Base-by-base conservation (phyloP, 2,329 filamentous ascomycete genomes). In the Phyllosticta citribraziliensis region DNA sequence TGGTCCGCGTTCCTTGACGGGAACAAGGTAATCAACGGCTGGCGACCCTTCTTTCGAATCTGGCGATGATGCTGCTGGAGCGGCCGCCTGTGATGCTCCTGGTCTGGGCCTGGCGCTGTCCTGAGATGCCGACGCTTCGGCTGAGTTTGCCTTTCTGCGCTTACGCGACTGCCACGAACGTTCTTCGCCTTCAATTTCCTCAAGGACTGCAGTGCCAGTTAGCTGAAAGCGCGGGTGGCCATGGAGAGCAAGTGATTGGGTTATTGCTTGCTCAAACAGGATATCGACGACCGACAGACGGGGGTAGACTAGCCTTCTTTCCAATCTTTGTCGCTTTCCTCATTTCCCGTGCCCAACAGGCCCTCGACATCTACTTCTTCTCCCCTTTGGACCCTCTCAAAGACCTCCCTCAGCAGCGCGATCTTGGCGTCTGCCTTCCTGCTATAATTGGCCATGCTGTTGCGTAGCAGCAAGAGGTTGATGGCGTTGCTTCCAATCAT, bases 401-500 rank as follows among this genome's bases (percentile, higher is more conserved):
- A 80, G 0, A 91, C 85, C 69, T 96, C 93, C 50, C 84, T 83
- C 63, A 99, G 74, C 30, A 91, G 70, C 2, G 81, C 82, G 64
- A 99, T 88, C 70, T 89, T 88, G 6, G 89, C 85, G 67, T 96
- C 89, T 5, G 91, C 87, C 66, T 86, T 85, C 57, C 92, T 84
- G 69, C 81, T 84, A 67, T 88, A 92, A 10, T 86, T 84, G 33
- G 82, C 80, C 69, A 86, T 88, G 57, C 92, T 87, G 67, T 88
- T 89, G 68, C 87, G 88, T 68, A 97, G 73, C 40, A 86, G 81
- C 69, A 99, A 87, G 81, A 94, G 89, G 69, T 97, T 89, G 67
- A 99, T 97, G 14, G 93, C 89, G 80, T 97, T 96, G 64, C 91
- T 96, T 3, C 95, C 95, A 65, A 97, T 93, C 65, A 97, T 81